Conservation (phyloP, 495 filamentous ascomycete species). For the Aspergillus heteromorphus region DNA sequence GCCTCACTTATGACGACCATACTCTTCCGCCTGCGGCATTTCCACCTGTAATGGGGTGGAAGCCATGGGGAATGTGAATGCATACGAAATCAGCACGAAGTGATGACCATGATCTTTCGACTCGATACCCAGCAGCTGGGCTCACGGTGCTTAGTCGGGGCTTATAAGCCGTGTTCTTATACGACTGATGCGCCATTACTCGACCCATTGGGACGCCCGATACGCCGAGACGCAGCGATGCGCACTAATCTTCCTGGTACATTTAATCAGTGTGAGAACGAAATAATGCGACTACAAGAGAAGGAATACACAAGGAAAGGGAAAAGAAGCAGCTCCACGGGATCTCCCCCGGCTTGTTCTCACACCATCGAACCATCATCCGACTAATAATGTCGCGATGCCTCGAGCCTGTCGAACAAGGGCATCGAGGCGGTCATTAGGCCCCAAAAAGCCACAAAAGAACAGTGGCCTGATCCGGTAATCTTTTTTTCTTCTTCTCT, state of each 20-base stretch:
- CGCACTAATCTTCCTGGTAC: background rate
- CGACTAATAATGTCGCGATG: background rate
- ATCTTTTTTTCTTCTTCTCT: background rate
- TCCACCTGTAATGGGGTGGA: background rate
- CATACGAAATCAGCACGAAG: background rate
- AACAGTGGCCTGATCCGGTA: background rate
- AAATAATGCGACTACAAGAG: background rate
- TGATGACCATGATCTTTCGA: background rate
- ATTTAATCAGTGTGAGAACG: background rate
- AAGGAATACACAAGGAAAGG: background rate
- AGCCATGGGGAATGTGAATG: conserved; percentile 11
- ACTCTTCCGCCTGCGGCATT: conserved; percentile 10
- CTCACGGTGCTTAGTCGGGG: background rate
- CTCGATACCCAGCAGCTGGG: background rate
- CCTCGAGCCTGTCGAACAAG: background rate
- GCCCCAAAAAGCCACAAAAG: background rate
- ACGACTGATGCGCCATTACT: background rate
- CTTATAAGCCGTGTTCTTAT: background rate
- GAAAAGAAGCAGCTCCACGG: background rate
- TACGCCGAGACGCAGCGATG: background rate
- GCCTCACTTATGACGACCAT: conserved; percentile 36
- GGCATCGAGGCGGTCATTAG: background rate
- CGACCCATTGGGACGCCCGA: background rate
- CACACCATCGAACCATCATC: background rate
- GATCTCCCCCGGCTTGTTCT: background rate